These are phyloP conservation scores for Gossypium bickii DNA, from an alignment of 345 rosid species.

Conservation along the genomic window DNA sequence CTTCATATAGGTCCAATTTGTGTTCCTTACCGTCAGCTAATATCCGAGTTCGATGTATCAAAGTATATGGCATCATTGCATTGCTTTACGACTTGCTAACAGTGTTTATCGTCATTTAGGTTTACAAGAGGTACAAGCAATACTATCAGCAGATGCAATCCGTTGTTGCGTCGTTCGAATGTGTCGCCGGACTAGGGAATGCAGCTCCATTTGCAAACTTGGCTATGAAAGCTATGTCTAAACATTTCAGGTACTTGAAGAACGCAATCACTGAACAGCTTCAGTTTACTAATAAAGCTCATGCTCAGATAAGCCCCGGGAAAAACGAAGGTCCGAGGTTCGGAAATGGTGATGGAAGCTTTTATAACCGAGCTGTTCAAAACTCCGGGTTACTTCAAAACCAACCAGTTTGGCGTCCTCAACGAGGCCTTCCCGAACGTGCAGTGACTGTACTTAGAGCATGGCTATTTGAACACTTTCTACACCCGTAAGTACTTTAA, in stretches of 20 bases:
- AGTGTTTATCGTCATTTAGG: slow-evolving; percentile 32
- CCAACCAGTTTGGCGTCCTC: slow-evolving; percentile 89
- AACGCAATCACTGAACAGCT: slow-evolving; percentile 74
- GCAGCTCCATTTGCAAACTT: slow-evolving; percentile 74
- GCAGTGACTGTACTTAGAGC: slow-evolving; percentile 79
- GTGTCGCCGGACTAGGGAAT: slow-evolving; percentile 77
- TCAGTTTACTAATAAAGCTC: slow-evolving; percentile 43
- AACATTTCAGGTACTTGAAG: slow-evolving; percentile 72
- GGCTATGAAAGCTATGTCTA: slow-evolving; percentile 73
- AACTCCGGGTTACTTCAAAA: slow-evolving; percentile 45
- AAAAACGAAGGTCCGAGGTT: slow-evolving; percentile 45
- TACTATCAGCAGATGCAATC: slow-evolving; percentile 81
- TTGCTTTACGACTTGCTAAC: background rate
- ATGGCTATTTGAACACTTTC: slow-evolving; percentile 85
- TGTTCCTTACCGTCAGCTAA: background rate
- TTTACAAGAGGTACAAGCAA: slow-evolving; percentile 73
- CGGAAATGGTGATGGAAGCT: slow-evolving; percentile 36
- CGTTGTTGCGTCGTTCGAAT: slow-evolving; percentile 74
- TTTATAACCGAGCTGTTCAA: slow-evolving; percentile 33
- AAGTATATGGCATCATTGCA: background rate
- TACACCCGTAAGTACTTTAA: slow-evolving; percentile 71
- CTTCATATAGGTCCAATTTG: background rate
- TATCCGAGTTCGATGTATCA: background rate
- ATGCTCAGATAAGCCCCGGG: slow-evolving; percentile 32
- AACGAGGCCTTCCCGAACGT: slow-evolving; percentile 85